Evolutionary conservation across 805 yeast species (phyloP).

Genomic region (Candida pini): DNA sequence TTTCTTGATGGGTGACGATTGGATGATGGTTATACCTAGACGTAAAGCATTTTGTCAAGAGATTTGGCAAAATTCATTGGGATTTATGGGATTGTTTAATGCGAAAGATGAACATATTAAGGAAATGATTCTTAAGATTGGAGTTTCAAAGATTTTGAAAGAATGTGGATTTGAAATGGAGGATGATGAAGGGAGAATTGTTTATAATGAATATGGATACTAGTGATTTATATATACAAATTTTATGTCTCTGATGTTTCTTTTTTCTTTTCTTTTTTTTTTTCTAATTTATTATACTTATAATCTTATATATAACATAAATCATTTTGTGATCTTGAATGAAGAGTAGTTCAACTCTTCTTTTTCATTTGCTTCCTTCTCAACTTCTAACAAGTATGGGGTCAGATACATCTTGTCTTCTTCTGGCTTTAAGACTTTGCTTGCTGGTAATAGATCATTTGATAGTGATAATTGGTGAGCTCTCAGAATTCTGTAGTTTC

Average conservation of each 20-base stretch:
- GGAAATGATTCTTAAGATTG: constrained; percentile 40
- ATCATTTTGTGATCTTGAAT: neutral
- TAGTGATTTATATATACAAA: constrained; percentile 18
- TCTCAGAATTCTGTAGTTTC: constrained; percentile 86
- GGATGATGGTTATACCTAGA: constrained; percentile 88
- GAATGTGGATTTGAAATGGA: constrained; percentile 59
- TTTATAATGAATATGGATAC: constrained; percentile 62
- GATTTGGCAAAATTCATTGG: constrained; percentile 74
- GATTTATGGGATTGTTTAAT: constrained; percentile 69
- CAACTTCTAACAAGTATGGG: constrained; percentile 91
- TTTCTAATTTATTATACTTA: neutral
- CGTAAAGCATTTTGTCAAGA: constrained; percentile 46
- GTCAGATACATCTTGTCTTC: constrained; percentile 79
- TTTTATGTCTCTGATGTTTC: neutral
- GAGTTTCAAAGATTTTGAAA: constrained; percentile 49
- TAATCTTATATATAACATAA: neutral
- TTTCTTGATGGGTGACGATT: constrained; percentile 71
- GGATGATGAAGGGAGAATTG: constrained; percentile 41
- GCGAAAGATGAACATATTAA: constrained; percentile 62
- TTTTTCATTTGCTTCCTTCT: constrained; percentile 85
- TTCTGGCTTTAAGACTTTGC: constrained; percentile 70
- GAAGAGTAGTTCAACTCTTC: constrained; percentile 76
- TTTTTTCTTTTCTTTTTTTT: no score
- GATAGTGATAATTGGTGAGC: constrained; percentile 85
- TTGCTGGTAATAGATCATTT: constrained; percentile 78